phyloP scores from a whole-genome alignment of 2,329 filamentous ascomycete species.

The Incumbomyces lentus region DNA sequence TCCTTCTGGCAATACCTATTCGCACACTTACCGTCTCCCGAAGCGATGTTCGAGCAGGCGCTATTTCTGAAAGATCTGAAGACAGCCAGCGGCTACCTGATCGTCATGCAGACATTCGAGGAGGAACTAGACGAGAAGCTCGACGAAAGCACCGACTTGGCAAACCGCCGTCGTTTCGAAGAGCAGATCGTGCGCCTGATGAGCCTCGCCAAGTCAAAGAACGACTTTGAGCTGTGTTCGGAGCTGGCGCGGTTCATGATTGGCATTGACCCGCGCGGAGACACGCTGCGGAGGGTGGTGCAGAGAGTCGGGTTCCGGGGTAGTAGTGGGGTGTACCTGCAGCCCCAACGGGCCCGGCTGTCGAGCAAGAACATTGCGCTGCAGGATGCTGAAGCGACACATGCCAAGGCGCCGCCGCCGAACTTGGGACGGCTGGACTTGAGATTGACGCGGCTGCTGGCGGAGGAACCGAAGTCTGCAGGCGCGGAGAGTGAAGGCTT shows the following conservation, averaged over 20 bases:
- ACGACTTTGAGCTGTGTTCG: constrained; percentile 91
- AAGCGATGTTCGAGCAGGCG: constrained; percentile 88
- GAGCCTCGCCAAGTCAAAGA: constrained; percentile 66
- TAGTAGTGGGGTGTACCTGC: background rate
- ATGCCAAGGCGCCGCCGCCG: background rate
- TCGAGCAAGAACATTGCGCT: constrained; percentile 5
- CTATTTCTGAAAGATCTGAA: constrained; percentile 76
- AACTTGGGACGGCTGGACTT: constrained; percentile 3
- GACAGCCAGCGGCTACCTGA: constrained; percentile 90
- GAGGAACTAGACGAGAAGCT: constrained; percentile 26
- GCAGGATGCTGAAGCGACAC: background rate
- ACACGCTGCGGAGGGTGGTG: constrained; percentile 50
- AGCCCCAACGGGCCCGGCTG: constrained; percentile 4
- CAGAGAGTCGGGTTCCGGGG: constrained; percentile 26
- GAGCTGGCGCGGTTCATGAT: constrained; percentile 92
- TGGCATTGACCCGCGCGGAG: constrained; percentile 77
- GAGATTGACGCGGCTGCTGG: constrained; percentile 3
- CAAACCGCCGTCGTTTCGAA: constrained; percentile 24
- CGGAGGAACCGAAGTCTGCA: constrained; percentile 6
- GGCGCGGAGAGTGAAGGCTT: constrained; percentile 6
- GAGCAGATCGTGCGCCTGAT: constrained; percentile 64
- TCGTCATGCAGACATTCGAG: constrained; percentile 74
- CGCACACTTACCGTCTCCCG: constrained; percentile 76
- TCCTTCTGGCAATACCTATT: constrained; percentile 93
- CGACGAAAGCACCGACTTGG: constrained; percentile 35